These are phyloP conservation scores for Lactarius hatsudake DNA, from an alignment of 768 basidiomycete species.

Conservation along the genomic window DNA sequence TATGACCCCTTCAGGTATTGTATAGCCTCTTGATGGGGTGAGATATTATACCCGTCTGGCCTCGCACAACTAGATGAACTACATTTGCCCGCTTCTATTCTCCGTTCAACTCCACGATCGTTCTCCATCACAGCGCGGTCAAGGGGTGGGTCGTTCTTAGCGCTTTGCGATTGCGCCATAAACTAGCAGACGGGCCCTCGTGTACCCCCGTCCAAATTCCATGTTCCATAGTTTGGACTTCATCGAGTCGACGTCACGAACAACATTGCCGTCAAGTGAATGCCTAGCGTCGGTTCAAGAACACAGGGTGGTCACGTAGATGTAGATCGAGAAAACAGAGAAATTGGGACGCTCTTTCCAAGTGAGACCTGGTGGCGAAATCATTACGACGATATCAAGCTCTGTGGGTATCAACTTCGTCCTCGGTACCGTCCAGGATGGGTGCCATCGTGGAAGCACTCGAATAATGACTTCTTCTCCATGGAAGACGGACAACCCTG, in stretches of 20 bases:
- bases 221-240: not conserved
- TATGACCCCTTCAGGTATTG: not conserved
- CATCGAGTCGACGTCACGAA: not conserved
- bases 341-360: constrained; percentile 1
- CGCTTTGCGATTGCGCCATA: not conserved
- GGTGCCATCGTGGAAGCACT: constrained; percentile 13
- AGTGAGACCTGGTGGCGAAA: constrained; percentile 24
- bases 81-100: not conserved
- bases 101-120: not conserved
- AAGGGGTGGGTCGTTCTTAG: not conserved
- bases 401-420: constrained; percentile 19
- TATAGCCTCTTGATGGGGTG: not conserved
- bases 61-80: not conserved
- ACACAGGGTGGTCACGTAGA: not conserved
- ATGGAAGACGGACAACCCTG: constrained; percentile 18
- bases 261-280: not conserved
- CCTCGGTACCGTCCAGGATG: constrained; percentile 20
- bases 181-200: not conserved
- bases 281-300: not conserved
- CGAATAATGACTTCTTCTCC: constrained; percentile 8
- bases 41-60: not conserved
- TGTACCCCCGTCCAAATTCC: not conserved
- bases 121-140: not conserved
- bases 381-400: not conserved
- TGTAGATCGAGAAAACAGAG: not conserved